A percentile compares a stretch with the other conserved stretches of the same genome.
These are phyloP conservation scores for Aspergillus sp. DNA, from an alignment of 2,329 filamentous ascomycete species.

Conservation along the genomic window DNA sequence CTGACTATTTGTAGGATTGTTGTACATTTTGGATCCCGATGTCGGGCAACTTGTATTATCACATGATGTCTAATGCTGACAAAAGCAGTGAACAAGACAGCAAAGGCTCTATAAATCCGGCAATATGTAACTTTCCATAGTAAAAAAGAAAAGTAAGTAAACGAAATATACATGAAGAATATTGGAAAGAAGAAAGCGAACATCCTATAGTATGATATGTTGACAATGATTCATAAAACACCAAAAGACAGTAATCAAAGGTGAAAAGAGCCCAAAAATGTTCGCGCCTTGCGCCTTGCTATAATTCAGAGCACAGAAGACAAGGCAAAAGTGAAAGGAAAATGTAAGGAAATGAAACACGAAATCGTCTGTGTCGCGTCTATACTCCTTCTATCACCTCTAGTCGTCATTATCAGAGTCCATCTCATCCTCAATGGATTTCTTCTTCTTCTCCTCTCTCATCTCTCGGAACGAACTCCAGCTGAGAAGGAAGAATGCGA, in stretches of 20 bases:
- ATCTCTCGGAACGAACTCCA: constrained; percentile 94
- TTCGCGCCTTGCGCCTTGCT: background rate
- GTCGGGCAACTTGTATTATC: too few species aligned
- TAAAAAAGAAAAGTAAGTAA: constrained; percentile 7
- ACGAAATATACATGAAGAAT: background rate
- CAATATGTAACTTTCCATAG: background rate
- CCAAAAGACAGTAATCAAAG: background rate
- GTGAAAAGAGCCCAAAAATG: background rate
- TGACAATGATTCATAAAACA: background rate
- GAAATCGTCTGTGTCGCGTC: background rate
- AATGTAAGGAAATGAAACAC: background rate
- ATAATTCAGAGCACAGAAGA: background rate
- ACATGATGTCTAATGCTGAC: too few species aligned
- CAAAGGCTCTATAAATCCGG: too few species aligned
- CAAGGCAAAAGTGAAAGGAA: background rate
- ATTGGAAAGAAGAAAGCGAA: background rate
- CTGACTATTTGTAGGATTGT: background rate
- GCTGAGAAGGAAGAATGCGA: constrained; percentile 77
- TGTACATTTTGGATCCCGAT: background rate
- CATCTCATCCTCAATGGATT: constrained; percentile 33
- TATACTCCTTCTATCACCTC: constrained; percentile 1
- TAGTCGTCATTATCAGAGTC: constrained; percentile 39
- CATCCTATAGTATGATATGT: background rate
- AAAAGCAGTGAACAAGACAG: too few species aligned
- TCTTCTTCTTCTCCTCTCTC: constrained; percentile 69